phyloP scores from a whole-genome alignment of 768 basidiomycete genomes.

The Dioszegia crocea region DNA sequence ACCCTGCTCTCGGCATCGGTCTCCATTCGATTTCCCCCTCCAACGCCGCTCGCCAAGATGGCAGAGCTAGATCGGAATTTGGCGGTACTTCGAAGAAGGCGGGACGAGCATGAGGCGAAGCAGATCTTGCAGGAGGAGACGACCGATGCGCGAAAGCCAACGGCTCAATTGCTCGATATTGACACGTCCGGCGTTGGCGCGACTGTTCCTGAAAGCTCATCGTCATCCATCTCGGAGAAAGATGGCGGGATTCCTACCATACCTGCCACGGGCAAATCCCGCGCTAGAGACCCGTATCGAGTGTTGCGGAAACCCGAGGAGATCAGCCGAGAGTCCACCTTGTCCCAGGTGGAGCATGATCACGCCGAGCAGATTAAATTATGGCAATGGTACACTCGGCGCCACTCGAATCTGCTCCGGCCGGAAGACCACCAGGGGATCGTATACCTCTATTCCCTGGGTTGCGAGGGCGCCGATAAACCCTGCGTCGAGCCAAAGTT shows the following conservation, averaged over 20 bases:
- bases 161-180: not conserved
- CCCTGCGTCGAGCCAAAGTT: conserved; percentile 60
- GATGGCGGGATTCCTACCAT: conserved; percentile 19
- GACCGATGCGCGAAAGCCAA: conserved; percentile 27
- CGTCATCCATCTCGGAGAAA: conserved; percentile 9
- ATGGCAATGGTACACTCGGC: conserved; percentile 92
- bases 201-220: conserved; percentile 4
- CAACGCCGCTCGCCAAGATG: conserved; percentile 81
- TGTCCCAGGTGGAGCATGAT: conserved; percentile 67
- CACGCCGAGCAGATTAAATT: conserved; percentile 82
- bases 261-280: conserved; percentile 9
- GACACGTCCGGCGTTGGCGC: not conserved
- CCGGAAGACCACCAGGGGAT: conserved; percentile 92
- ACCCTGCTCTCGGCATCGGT: conserved; percentile 93
- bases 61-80: conserved; percentile 78
- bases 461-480: conserved; percentile 78
- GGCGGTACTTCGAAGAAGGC: conserved; percentile 63
- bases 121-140: conserved; percentile 60
- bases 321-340: conserved; percentile 68
- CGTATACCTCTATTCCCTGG: conserved; percentile 69
- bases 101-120: conserved; percentile 72
- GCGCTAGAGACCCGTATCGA: conserved; percentile 35
- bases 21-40: conserved; percentile 84
- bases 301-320: conserved; percentile 63
- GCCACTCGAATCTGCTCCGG: conserved; percentile 78